A percentile compares a stretch with the other conserved stretches of the same genome.
These are phyloP conservation scores for Ophiosphaerella korrae DNA, from an alignment of 2,329 filamentous ascomycete genomes.

Conservation along the genomic window DNA sequence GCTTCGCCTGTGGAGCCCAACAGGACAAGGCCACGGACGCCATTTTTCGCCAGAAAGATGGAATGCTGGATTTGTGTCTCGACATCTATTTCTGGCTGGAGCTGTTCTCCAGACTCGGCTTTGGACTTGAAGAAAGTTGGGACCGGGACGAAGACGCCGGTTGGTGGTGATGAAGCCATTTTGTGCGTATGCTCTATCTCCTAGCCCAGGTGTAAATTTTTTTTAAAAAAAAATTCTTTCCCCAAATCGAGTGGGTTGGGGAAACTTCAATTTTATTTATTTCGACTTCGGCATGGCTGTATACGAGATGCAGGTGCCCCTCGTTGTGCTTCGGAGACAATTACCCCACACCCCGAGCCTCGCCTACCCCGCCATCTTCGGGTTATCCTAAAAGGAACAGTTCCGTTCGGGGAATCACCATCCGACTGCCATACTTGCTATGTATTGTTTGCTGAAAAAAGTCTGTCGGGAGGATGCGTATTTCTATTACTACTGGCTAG, in stretches of 20 bases:
- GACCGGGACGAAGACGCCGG: conserved; percentile 51
- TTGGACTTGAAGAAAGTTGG: conserved; percentile 68
- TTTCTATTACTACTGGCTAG: no score
- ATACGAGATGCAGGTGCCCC: conserved; percentile 12
- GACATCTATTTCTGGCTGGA: conserved; percentile 61
- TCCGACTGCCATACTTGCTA: no score
- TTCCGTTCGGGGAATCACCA: no score
- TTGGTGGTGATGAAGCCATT: conserved; percentile 40
- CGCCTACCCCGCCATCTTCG: conserved; percentile 29
- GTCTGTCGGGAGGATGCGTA: no score
- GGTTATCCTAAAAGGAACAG: conserved; percentile 13
- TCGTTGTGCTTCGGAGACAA: conserved; percentile 26
- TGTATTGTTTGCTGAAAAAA: no score
- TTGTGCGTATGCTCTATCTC: conserved; percentile 2
- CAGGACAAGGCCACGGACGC: conserved; percentile 65
- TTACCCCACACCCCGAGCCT: conserved; percentile 36
- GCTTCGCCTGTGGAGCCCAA: conserved; percentile 69
- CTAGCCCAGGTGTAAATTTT: no score
- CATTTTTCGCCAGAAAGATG: conserved; percentile 64
- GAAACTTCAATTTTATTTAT: background rate
- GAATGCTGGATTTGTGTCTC: conserved; percentile 63
- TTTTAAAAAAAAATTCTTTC: no score
- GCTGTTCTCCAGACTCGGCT: conserved; percentile 45
- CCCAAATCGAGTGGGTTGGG: background rate
- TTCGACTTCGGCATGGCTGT: conserved; percentile 4